Conservation (phyloP, 352 stramenopile species). For the Blastocystis hominis region DNA sequence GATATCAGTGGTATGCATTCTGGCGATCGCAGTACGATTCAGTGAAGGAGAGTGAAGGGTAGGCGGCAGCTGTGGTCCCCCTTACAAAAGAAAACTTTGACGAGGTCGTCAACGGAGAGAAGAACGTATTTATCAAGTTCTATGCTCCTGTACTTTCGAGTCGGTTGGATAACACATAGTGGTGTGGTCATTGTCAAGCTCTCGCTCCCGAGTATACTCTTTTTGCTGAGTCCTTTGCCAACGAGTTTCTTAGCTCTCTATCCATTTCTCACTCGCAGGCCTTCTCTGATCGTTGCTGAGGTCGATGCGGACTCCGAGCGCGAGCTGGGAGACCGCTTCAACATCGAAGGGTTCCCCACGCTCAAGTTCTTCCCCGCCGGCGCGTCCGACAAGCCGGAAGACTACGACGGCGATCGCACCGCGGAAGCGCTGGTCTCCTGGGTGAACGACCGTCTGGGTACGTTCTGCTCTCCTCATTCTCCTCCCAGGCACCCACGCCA, state of each 20-base stretch:
- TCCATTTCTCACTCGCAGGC: not conserved
- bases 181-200: conserved; percentile 51
- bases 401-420: conserved; percentile 4
- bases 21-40: not conserved
- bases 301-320: conserved; percentile 69
- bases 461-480: not conserved
- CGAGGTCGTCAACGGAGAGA: conserved; percentile 36
- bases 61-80: conserved; percentile 10
- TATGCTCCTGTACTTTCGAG: conserved; percentile 10
- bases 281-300: conserved; percentile 76
- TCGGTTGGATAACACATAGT: not conserved
- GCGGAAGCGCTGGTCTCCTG: not conserved
- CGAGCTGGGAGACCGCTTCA: not conserved
- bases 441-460: not conserved
- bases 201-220: conserved; percentile 26
- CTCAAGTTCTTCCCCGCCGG: conserved; percentile 52
- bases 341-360: conserved; percentile 35
- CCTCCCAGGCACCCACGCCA: conserved; percentile 2
- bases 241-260: not conserved
- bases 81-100: conserved; percentile 55
- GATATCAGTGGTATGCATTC: not conserved
- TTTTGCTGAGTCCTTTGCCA: conserved; percentile 39
- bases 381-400: not conserved
- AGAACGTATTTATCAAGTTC: conserved; percentile 56
- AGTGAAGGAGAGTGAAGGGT: not conserved